phyloP scores from a whole-genome alignment of 73 alveolate species.

The Blepharisma stoltei region DNA sequence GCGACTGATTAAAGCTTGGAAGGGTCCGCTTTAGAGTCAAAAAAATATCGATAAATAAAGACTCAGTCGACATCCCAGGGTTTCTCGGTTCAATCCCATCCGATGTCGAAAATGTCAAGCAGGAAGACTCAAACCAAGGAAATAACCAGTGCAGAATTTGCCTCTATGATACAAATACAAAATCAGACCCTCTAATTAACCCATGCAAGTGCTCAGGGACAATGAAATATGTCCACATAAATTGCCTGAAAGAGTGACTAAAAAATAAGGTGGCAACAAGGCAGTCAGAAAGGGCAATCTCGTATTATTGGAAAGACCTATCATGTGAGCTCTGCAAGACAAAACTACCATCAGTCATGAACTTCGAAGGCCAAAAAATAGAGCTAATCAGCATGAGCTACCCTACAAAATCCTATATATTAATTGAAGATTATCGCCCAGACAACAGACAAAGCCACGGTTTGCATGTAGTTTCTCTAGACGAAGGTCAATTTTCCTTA shows the following conservation, averaged over 20 bases:
- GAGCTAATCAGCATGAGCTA: neutral
- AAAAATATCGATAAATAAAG: slow-evolving; percentile 9
- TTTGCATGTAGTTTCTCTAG: neutral
- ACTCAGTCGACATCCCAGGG: neutral
- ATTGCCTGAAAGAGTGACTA: slow-evolving; percentile 70
- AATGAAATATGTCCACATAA: slow-evolving; percentile 66
- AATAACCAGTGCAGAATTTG: slow-evolving; percentile 45
- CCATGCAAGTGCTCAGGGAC: slow-evolving; percentile 83
- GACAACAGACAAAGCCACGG: slow-evolving; percentile 12
- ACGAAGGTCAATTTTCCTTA: slow-evolving; percentile 1
- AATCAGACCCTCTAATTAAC: slow-evolving; percentile 61
- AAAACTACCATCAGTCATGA: slow-evolving; percentile 55
- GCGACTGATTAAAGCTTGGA: slow-evolving; percentile 28
- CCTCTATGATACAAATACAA: slow-evolving; percentile 50
- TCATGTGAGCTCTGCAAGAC: slow-evolving; percentile 82
- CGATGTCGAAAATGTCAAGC: neutral
- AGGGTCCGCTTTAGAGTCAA: slow-evolving; percentile 19
- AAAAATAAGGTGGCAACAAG: slow-evolving; percentile 43
- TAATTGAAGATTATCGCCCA: slow-evolving; percentile 18
- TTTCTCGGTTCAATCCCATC: neutral
- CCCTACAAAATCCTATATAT: neutral
- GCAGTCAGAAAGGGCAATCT: slow-evolving; percentile 41
- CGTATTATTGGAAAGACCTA: slow-evolving; percentile 60
- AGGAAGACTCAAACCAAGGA: neutral
- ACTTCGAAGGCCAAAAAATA: slow-evolving; percentile 4